Evolutionary conservation across 2,329 filamentous ascomycete genomes (phyloP), one percentile per base, ranked within the genome.

Genomic region (Pseudogymnoascus sp.): DNA sequence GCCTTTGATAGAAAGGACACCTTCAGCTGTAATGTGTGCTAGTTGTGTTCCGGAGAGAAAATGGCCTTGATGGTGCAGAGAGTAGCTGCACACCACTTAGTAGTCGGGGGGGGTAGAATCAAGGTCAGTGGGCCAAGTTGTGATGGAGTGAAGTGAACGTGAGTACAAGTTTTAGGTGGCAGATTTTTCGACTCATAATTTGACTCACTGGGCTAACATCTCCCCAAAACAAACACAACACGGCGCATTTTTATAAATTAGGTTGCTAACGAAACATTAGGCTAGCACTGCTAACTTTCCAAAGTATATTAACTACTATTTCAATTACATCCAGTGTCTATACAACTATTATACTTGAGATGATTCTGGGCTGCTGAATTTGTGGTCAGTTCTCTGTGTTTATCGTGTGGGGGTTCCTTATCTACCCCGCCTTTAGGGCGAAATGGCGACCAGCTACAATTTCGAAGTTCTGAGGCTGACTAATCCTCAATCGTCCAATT

Each of bases 341-440:
- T 34, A 57, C n/a, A 18, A 57, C 29, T 34, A 34, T 21, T 34
- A 54, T 31, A 57, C 51, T 18, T 34, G 51, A 57, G 29, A 12
- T 21, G 51, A 34, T 34, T 21, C 29, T 34, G n/a, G 16, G 29
- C 8, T 54, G 14, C 14, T 34, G 51, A 57, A 57, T 57, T 57
- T 57, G 29, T 57, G 51, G 51, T 34, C 29, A 57, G 47, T 57
- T 57, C 47, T 31, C 29, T 34, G 51, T 29, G 29, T 34, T 57
- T 57, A 57, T 57, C 51, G 51, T 57, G 51, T 34, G 51, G 51
- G 51, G 51, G 51, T 57, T 57, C 51, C 51, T 57, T 57, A 57
- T 57, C 51, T 57, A 57, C 51, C 51, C 51, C 51, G 51, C 51
- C 51, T 57, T 57, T 57, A 57, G 51, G 51, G 51, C 51, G 51